Conservation (phyloP, 208 protist species). For the Crithidia thermophila region DNA sequence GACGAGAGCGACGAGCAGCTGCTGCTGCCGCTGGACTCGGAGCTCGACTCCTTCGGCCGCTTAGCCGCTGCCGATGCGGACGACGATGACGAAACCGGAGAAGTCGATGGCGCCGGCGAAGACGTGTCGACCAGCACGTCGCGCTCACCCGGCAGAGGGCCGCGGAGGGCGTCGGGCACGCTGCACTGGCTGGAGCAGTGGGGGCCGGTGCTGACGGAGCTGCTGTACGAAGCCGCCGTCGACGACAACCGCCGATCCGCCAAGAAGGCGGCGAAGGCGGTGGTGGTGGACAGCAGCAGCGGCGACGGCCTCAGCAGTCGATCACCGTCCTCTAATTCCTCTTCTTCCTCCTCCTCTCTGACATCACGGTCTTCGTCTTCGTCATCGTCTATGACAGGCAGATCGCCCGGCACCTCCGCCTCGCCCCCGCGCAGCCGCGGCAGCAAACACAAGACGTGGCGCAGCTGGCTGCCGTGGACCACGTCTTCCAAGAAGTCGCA, state of each 20-base stretch:
- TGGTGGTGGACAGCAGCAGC: neutral
- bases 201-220: conserved; percentile 29
- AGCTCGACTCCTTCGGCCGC: conserved; percentile 4
- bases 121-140: neutral
- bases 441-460: conserved; percentile 7
- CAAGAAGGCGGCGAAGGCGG: neutral
- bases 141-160: neutral
- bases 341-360: neutral
- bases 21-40: conserved; percentile 22
- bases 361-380: no score
- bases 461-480: neutral
- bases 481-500: neutral
- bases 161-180: conserved; percentile 6
- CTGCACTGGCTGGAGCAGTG: conserved; percentile 33
- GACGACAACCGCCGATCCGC: neutral
- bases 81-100: neutral
- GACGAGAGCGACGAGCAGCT: neutral
- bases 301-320: neutral
- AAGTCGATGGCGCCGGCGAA: neutral
- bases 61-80: neutral
- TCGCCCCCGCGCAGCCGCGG: neutral
- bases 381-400: neutral
- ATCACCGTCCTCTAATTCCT: neutral
- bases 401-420: no score
- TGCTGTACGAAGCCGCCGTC: conserved; percentile 29